Base-by-base conservation (phyloP, 768 basidiomycete genomes). In the Pleurotus salmoneostramineus region DNA sequence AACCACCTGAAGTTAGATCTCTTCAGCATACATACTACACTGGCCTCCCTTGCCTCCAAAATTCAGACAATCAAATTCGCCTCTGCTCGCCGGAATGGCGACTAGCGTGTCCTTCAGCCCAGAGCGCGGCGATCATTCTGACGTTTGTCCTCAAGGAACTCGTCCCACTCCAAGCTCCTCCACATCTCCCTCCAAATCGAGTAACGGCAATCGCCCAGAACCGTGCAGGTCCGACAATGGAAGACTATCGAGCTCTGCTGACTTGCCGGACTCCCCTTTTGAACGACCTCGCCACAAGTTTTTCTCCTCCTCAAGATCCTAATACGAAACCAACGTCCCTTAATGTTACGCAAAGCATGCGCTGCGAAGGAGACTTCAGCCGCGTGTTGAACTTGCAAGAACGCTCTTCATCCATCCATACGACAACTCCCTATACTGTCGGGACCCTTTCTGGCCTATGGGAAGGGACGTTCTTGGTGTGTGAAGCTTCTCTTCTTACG, bases 381-480 rank as follows among this genome's bases (percentile, higher is more conserved):
- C 73, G 72, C 57, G 64, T 69, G 58, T 62, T 66, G 44, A 65
- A 68, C 58, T 64, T 69, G 15, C 51, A 68, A n/a, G 66, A 63
- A n/a, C 54, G 58, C 8, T 49, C 58, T 42, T 61, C 58, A 27
- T 43, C 56, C 58, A 64, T 66, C 8, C 63, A 63, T 58, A 61
- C 44, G 21, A 27, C 21, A 36, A 64, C 66, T 50, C 61, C 66
- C 27, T 76, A 74, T 62, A 64, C 71, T 63, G 76, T 77, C 40
- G 82, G 81, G 14, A 66, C 74, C 35, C 72, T 87, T 56, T 72
- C 80, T 32, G 85, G 83, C 3, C 64, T 79, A 58, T 87, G 85
- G 85, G 79, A 85, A 69, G 85, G 85, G 1, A 73, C 72, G 48
- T 82, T 77, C 65, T 82, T 82, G 81, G 85, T 84, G 62, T 65